Conservation (phyloP, 441 rosid species). For the Croton laevigatus region DNA sequence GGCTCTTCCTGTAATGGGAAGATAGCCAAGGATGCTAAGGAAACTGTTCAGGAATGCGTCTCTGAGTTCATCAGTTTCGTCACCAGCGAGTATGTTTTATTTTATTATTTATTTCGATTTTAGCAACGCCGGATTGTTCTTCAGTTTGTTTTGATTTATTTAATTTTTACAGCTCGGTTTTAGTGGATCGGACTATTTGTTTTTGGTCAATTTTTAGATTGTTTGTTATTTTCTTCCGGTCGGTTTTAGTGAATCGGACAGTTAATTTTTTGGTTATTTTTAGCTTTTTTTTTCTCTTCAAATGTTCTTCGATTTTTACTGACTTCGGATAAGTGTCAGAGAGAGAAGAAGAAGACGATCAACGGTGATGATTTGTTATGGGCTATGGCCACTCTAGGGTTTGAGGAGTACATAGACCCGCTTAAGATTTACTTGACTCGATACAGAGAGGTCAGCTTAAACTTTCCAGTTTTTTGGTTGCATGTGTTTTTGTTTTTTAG, state of each 20-base stretch:
- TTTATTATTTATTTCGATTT: not conserved
- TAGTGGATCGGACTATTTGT: too few relatives aligned
- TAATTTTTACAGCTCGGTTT: too few relatives aligned
- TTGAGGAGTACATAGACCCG: conserved; percentile 96
- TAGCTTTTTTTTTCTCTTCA: too few relatives aligned
- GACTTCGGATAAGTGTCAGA: conserved; percentile 61
- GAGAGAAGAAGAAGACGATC: conserved; percentile 95
- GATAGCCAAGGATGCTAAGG: conserved; percentile 93
- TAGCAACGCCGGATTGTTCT: not conserved
- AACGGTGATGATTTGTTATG: conserved; percentile 96
- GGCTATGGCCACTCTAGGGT: conserved; percentile 98
- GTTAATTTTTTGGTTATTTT: not conserved
- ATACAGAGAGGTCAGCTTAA: conserved; percentile 73
- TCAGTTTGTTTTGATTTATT: too few relatives aligned
- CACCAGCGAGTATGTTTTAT: conserved; percentile 75
- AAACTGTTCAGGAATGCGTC: conserved; percentile 93
- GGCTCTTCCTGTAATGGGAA: conserved; percentile 93
- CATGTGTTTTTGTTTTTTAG: not conserved
- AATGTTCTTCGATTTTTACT: too few relatives aligned
- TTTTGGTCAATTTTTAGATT: too few relatives aligned
- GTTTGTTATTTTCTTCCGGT: too few relatives aligned
- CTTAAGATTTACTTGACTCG: conserved; percentile 72
- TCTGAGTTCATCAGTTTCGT: conserved; percentile 97
- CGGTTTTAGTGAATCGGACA: too few relatives aligned
- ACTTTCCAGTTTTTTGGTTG: not conserved